These are phyloP conservation scores for Blastocystis sp. DNA, from an alignment of 352 stramenopile species.

Conservation along the genomic window DNA sequence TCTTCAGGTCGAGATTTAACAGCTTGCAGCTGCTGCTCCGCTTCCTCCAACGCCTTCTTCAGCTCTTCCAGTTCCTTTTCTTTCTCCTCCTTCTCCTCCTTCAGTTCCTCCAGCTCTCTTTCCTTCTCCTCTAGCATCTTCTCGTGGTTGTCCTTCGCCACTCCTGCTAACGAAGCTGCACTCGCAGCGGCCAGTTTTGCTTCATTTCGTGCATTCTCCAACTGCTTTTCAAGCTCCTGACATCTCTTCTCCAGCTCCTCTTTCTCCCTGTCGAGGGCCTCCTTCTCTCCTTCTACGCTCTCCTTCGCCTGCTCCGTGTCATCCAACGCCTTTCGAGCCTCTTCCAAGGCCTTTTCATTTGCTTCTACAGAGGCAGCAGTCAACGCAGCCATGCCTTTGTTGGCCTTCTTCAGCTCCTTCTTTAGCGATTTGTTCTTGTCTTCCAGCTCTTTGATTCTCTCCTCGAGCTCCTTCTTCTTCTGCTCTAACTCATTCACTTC, in stretches of 20 bases:
- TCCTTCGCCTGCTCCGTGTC: neutral
- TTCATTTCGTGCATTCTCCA: slow-evolving; percentile 32
- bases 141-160: neutral
- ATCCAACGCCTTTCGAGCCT: neutral
- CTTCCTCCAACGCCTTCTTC: neutral
- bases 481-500: slow-evolving; percentile 5
- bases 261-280: neutral
- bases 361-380: neutral
- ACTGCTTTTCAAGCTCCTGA: neutral
- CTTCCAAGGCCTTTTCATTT: neutral
- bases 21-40: neutral
- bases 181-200: neutral
- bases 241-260: neutral
- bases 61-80: slow-evolving; percentile 29
- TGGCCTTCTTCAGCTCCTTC: slow-evolving; percentile 8
- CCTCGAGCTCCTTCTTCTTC: slow-evolving; percentile 16
- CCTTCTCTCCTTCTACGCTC: neutral
- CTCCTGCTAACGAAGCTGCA: neutral
- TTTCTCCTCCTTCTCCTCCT: neutral
- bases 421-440: neutral
- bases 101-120: neutral
- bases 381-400: neutral
- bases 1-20: neutral
- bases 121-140: slow-evolving; percentile 4
- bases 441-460: neutral